Conservation (phyloP, 768 basidiomycete species). For the Russula lepida region DNA sequence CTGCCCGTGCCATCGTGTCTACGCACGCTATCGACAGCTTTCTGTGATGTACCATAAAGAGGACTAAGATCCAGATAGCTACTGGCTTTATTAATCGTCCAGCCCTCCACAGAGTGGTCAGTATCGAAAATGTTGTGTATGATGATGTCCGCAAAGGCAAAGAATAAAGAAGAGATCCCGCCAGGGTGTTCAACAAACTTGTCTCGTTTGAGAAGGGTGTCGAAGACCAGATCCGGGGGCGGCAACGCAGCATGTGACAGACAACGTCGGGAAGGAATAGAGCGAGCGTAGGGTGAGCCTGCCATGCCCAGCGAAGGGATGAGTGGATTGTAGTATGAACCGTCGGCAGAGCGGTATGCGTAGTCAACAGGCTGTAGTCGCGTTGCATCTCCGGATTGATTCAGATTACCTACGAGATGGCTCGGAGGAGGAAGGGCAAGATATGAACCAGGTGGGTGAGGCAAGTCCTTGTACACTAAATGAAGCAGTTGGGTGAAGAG, state of each 20-base stretch:
- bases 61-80: slow-evolving; percentile 73
- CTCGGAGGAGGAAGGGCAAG: slow-evolving; percentile 7
- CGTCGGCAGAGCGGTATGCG: slow-evolving; percentile 29
- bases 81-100: slow-evolving; percentile 51
- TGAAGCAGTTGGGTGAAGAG: neutral
- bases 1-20: slow-evolving; percentile 57
- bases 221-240: slow-evolving; percentile 61
- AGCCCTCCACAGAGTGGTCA: slow-evolving; percentile 30
- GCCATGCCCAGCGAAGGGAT: slow-evolving; percentile 30
- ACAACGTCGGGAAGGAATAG: slow-evolving; percentile 44
- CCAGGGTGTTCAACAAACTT: slow-evolving; percentile 27
- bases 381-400: neutral
- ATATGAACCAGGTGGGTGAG: slow-evolving; percentile 19
- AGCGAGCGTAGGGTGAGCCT: slow-evolving; percentile 41
- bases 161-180: slow-evolving; percentile 66
- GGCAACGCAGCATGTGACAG: slow-evolving; percentile 44
- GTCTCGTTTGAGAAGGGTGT: slow-evolving; percentile 48
- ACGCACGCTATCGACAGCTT: slow-evolving; percentile 41
- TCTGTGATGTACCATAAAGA: slow-evolving; percentile 56
- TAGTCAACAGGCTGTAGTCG: slow-evolving; percentile 8
- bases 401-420: neutral
- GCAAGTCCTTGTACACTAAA: slow-evolving; percentile 21
- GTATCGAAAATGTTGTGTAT: slow-evolving; percentile 70
- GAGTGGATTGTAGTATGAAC: slow-evolving; percentile 30
- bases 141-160: slow-evolving; percentile 70